Evolutionary conservation across 306 rosid species (phyloP).

Genomic region (Cucurbita moschata): DNA sequence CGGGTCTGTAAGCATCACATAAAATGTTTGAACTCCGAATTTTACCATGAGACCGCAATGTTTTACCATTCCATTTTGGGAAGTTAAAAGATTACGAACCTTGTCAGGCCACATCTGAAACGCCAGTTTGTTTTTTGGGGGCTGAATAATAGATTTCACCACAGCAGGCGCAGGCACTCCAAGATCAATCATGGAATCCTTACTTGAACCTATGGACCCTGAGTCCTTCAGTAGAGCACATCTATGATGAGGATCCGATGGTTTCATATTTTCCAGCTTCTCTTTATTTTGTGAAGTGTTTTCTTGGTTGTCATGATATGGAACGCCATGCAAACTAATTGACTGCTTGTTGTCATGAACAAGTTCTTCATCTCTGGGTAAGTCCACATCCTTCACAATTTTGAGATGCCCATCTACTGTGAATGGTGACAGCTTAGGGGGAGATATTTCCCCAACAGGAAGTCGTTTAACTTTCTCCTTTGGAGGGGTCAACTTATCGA

Average conservation of each 20-base stretch:
- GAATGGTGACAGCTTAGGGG: slow-evolving; percentile 49
- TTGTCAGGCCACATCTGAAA: slow-evolving; percentile 72
- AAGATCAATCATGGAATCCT: slow-evolving; percentile 12
- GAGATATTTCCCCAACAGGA: slow-evolving; percentile 28
- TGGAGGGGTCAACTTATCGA: slow-evolving; percentile 61
- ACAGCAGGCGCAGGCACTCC: slow-evolving; percentile 19
- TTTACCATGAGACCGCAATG: not conserved
- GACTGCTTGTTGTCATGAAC: slow-evolving; percentile 6
- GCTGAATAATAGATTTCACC: slow-evolving; percentile 10
- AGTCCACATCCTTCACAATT: slow-evolving; percentile 58
- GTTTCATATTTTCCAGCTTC: slow-evolving; percentile 33
- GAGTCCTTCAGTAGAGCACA: slow-evolving; percentile 14
- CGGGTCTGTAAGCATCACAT: no score
- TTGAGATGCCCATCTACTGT: slow-evolving; percentile 60
- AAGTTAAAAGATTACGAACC: slow-evolving; percentile 27
- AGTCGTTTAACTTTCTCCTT: slow-evolving; percentile 39
- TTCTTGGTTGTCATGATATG: slow-evolving; percentile 16
- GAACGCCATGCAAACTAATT: not conserved
- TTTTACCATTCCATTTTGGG: not conserved
- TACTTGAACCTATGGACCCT: slow-evolving; percentile 13
- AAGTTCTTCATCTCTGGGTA: slow-evolving; percentile 32
- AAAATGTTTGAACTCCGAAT: not conserved
- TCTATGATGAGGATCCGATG: slow-evolving; percentile 20
- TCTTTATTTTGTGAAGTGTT: slow-evolving; percentile 19
- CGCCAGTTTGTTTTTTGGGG: slow-evolving; percentile 34